Evolutionary conservation across 352 stramenopile genomes (phyloP), one percentile per base, ranked within the genome.

Genomic region (Phytopythium helicoides): DNA sequence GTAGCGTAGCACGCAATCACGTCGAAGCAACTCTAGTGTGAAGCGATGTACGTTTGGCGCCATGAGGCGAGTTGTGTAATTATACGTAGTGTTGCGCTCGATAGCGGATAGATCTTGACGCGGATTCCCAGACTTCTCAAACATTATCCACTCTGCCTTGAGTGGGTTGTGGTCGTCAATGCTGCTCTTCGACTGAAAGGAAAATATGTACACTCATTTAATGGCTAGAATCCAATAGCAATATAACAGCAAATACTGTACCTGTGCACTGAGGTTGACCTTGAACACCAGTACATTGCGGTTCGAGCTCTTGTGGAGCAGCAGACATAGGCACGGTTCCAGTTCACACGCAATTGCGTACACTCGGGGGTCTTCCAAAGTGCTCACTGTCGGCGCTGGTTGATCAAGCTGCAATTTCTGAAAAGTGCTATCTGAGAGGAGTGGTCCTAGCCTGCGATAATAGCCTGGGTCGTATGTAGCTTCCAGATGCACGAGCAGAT

Each of bases 61-160:
- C 33, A 87, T 61, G 38, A 54, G 56, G 12, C 64, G 63, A 0
- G 65, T 73, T 10, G 58, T 56, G 36, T 68, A 87, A n/a, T 65
- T 41, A 52, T 81, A 87, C 48, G 68, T 84, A n/a, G 72, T 84
- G 49, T 64, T 73, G 14, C 71, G 62, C 52, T 87, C 76, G 34
- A 87, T 71, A 6, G 71, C 37, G 3, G 72, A 82, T 15, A 87
- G 61, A 11, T 79, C 62, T 19, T 84, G 64, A 0, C 72, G 62
- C 10, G 76, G 76, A 49, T 87, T 87, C 11, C 75, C 75, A 6
- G 25, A 42, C 50, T 84, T 87, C 37, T 87, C 76, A 42, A 87
- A 84, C 73, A 87, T 81, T 61, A 87, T 68, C 76, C 76, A 87
- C 52, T 87, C 76, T 7, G 67, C 75, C 23, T 74, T 68, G 8